phyloP scores from a whole-genome alignment of 2,329 filamentous ascomycete genomes.

The Chaetomium sp. region DNA sequence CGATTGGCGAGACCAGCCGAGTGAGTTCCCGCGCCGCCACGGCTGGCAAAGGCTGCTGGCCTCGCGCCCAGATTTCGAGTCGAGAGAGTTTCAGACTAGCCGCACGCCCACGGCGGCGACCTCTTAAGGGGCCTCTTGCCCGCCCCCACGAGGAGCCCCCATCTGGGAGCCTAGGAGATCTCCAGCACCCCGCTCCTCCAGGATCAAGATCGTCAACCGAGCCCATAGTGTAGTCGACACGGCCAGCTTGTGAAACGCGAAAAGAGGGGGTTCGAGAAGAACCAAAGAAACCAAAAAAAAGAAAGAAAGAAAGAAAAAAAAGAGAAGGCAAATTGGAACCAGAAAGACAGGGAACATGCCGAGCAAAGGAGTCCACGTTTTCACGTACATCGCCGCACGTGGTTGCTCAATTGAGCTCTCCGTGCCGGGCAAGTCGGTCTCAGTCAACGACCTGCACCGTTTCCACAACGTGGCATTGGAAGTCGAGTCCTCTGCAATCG shows the following conservation, averaged over 20 bases:
- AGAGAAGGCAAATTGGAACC: background rate
- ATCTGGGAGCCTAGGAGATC: background rate
- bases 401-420: constrained; percentile 38
- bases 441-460: constrained; percentile 27
- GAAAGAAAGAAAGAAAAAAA: background rate
- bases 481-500: constrained; percentile 38
- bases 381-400: constrained; percentile 34
- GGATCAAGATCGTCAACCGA: background rate
- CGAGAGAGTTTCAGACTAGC: background rate
- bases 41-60: no score
- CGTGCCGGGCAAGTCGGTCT: constrained; percentile 35
- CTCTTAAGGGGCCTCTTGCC: background rate
- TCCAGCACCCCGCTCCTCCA: background rate
- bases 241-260: no score
- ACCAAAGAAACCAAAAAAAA: background rate
- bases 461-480: constrained; percentile 38
- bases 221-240: no score
- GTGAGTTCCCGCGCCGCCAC: background rate
- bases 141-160: background rate
- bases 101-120: background rate
- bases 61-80: no score
- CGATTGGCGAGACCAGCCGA: background rate
- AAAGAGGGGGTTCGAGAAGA: background rate
- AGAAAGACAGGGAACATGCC: constrained; percentile 30
- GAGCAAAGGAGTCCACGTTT: constrained; percentile 35